Conservation (phyloP, 228 moss, liverwort and hornwort species). For the Sphagnum fallax region DNA sequence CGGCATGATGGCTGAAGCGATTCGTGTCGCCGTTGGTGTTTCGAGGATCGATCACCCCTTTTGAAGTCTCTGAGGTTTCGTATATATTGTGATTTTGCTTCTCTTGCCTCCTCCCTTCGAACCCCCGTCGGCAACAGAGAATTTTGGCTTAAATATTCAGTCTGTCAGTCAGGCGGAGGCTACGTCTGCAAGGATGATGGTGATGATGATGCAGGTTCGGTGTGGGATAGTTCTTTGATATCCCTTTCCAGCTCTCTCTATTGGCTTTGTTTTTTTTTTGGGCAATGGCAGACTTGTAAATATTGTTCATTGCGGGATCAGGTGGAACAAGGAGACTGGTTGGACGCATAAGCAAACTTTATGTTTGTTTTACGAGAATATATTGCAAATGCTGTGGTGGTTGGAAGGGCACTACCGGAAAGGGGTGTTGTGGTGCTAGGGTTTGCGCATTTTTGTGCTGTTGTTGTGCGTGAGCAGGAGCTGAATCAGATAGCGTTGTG, state of each 20-base stretch:
- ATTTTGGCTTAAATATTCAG: too few relatives aligned
- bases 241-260: too few relatives aligned
- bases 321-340: not conserved
- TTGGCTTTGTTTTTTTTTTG: too few relatives aligned
- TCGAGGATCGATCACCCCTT: too few relatives aligned
- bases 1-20: too few relatives aligned
- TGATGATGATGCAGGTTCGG: not conserved
- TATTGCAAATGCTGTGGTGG: slow-evolving; percentile 6
- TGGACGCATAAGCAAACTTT: not conserved
- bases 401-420: not conserved
- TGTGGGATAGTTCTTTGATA: not conserved
- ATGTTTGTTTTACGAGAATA: not conserved
- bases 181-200: not conserved
- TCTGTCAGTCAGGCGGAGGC: not conserved
- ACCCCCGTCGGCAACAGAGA: too few relatives aligned
- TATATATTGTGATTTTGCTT: too few relatives aligned
- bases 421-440: not conserved
- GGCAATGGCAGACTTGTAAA: not conserved
- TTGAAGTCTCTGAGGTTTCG: too few relatives aligned
- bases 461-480: not conserved
- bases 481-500: not conserved
- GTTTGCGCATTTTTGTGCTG: not conserved
- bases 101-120: too few relatives aligned
- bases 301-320: not conserved
- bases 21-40: too few relatives aligned